Evolutionary conservation across 2,329 filamentous ascomycete species (phyloP), one percentile per base, ranked within the genome.

Genomic region (Leptosphaerulina australis): DNA sequence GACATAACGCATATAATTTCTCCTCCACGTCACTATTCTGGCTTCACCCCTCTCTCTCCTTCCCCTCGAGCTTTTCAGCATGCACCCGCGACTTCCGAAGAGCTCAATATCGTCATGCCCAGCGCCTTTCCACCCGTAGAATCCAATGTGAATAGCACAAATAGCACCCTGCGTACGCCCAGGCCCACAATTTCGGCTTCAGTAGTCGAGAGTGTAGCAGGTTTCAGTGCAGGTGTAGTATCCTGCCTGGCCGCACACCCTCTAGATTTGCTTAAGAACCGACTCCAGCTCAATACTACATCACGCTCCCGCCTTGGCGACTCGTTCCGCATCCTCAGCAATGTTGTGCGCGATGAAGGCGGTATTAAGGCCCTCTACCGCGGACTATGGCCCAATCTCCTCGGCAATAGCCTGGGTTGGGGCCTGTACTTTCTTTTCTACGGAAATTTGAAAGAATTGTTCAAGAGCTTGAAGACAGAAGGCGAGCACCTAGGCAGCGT

Each of bases 221-320:
- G 94, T 63, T 88, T 99, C 74, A 88, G 88, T 58, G 94, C 94
- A 52, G 94, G 94, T 55, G 82, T 91, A 48, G 82, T 91, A 62
- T 88, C 92, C 44, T 97, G 94, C 18, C 81, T 97, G 38, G 87
- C 86, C 48, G 88, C 94, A 43, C 93, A 97, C 71, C 94, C 94
- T 24, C 84, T 99, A 53, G 94, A 99, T 76, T 86, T 99, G 58
- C 86, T 97, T 71, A 99, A 99, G 81, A 97, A 93, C 54, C 88
- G 94, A 58, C 85, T 99, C 70, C 94, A 99, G 77, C 86, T 73
- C 28, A 72, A 71, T 29, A 72, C 70, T 0, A 47, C 55, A 8
- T 74, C 52, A 11, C 70, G 76, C 46, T 75, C 79, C 45, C 76
- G 76, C 37, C 57, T 80, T 37, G 82, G 82, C 36, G 78, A 76